These are phyloP conservation scores for Rhizophora apiculata DNA, from an alignment of 345 rosid species.

Conservation along the genomic window DNA sequence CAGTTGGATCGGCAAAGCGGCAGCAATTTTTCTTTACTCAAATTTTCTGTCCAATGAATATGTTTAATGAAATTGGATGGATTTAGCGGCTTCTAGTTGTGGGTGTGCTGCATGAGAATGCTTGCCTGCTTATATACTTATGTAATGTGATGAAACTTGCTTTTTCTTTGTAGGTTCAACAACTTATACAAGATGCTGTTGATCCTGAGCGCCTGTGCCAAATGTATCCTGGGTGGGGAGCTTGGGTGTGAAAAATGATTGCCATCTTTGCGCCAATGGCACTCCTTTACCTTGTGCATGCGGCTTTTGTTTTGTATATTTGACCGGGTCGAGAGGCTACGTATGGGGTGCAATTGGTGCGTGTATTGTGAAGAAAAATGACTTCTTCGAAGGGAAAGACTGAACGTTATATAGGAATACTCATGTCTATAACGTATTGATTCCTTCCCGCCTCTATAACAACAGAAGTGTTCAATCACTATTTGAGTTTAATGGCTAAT, in stretches of 20 bases:
- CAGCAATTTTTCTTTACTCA: no score
- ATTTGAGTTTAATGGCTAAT: no score
- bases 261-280: background rate
- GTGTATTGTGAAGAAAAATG: background rate
- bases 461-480: no score
- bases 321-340: background rate
- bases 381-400: background rate
- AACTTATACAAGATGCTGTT: constrained; percentile 89
- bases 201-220: constrained; percentile 79
- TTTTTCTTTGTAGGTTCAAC: constrained; percentile 62
- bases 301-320: background rate
- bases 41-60: no score
- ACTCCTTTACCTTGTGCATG: constrained; percentile 14
- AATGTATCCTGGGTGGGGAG: constrained; percentile 97
- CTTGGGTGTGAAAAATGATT: constrained; percentile 51
- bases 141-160: background rate
- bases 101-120: background rate
- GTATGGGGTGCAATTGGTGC: background rate
- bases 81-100: no score
- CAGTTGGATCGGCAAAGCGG: no score
- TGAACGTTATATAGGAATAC: background rate
- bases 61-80: no score
- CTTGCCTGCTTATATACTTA: background rate
- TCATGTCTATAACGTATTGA: no score
- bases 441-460: no score